A percentile compares a stretch with the other conserved stretches of the same genome.
These are phyloP conservation scores for Pseudoturritis turrita DNA, from an alignment of 345 rosid species.

Conservation along the genomic window DNA sequence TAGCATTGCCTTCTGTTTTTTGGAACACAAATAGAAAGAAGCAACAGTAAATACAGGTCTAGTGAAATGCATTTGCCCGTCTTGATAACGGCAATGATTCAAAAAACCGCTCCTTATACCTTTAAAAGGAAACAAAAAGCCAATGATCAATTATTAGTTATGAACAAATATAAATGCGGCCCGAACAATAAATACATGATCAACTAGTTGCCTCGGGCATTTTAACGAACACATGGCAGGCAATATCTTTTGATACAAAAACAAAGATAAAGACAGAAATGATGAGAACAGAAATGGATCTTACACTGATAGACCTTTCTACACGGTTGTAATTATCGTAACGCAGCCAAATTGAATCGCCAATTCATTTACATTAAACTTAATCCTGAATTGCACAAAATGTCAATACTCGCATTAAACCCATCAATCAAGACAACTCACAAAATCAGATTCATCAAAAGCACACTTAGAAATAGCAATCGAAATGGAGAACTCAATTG, in stretches of 20 bases:
- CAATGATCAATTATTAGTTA: neutral
- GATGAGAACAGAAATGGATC: too few species aligned
- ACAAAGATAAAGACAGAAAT: neutral
- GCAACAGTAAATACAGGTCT: slow-evolving; percentile 70
- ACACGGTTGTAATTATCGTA: neutral
- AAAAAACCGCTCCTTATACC: slow-evolving; percentile 64
- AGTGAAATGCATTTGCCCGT: slow-evolving; percentile 50
- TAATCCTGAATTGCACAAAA: neutral
- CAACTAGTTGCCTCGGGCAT: neutral
- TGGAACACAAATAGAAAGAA: slow-evolving; percentile 71
- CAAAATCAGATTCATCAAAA: neutral
- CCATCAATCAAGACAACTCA: neutral
- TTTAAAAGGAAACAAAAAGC: slow-evolving; percentile 10
- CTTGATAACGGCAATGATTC: slow-evolving; percentile 62
- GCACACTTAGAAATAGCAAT: neutral
- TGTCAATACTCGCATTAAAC: neutral
- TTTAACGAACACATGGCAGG: neutral
- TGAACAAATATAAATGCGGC: neutral
- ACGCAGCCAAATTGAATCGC: slow-evolving; percentile 43
- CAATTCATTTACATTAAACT: neutral
- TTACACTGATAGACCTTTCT: neutral
- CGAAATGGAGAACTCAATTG: slow-evolving; percentile 37
- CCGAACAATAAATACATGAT: neutral
- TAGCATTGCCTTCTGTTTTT: slow-evolving; percentile 48
- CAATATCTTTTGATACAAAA: neutral